Evolutionary conservation across 2,329 filamentous ascomycete genomes (phyloP).

Genomic region (Elsinoe arachidis): DNA sequence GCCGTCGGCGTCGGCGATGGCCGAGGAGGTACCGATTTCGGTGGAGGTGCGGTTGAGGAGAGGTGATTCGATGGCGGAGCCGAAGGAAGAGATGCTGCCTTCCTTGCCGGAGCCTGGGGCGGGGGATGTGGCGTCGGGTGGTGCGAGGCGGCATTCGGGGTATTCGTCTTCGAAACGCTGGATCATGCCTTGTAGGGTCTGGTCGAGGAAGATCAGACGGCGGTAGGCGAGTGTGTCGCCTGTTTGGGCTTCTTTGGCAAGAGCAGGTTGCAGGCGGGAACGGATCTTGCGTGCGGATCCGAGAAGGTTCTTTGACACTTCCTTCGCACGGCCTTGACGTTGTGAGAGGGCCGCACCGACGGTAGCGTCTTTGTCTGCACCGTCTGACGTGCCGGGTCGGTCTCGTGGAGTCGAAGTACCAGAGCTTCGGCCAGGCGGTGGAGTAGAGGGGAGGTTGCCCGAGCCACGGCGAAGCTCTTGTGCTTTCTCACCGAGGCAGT

Average conservation of each 20-base stretch:
- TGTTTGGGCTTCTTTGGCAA: constrained; percentile 63
- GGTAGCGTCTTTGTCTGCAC: constrained; percentile 20
- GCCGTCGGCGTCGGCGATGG: constrained; percentile 21
- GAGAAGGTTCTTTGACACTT: constrained; percentile 87
- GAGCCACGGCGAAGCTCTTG: constrained; percentile 34
- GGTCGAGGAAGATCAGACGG: constrained; percentile 75
- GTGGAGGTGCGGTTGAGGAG: constrained; percentile 23
- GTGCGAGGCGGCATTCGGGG: constrained; percentile 64
- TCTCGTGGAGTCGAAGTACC: constrained; percentile 37
- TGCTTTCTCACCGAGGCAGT: constrained; percentile 77
- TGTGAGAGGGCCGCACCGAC: constrained; percentile 19
- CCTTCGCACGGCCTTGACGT: constrained; percentile 60
- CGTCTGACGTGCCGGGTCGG: background rate
- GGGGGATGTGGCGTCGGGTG: constrained; percentile 16
- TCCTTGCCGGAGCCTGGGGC: constrained; percentile 18
- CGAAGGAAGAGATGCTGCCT: constrained; percentile 9
- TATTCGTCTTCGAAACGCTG: constrained; percentile 94
- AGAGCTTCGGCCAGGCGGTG: constrained; percentile 37
- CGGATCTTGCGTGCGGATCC: constrained; percentile 84
- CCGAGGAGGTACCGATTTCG: constrained; percentile 15
- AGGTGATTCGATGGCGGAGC: constrained; percentile 4
- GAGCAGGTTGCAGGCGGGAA: constrained; percentile 69
- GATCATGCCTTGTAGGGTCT: constrained; percentile 84
- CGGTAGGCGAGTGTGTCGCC: constrained; percentile 70
- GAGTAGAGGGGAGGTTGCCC: constrained; percentile 42